A percentile compares a stretch with the other conserved stretches of the same genome.
Evolutionary conservation across 257 asterid genomes (phyloP).

Genomic region (Nicotiana undulata): DNA sequence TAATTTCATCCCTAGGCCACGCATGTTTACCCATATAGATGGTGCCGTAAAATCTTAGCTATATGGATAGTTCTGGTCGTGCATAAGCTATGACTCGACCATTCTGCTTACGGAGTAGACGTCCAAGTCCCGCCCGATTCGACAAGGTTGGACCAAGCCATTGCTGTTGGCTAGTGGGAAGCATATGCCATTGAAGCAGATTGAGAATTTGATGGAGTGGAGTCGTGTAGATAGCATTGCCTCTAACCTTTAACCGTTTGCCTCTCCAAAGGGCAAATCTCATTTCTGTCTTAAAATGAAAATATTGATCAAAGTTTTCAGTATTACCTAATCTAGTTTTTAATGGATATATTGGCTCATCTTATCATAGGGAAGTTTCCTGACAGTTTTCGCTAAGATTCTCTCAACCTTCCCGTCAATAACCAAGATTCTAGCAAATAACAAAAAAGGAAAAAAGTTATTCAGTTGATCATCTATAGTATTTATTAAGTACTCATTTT

Average conservation of each 20-base stretch:
- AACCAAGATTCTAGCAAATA: not conserved
- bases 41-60: not conserved
- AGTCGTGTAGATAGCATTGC: not conserved
- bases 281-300: not conserved
- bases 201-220: too few relatives aligned
- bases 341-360: too few relatives aligned
- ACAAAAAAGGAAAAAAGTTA: not conserved
- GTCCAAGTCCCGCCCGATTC: too few relatives aligned
- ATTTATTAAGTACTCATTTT: too few relatives aligned
- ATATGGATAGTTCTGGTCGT: not conserved
- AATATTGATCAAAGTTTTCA: not conserved
- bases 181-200: too few relatives aligned
- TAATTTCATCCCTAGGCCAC: not conserved
- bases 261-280: not conserved
- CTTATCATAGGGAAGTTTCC: not conserved
- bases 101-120: not conserved
- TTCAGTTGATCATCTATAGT: not conserved
- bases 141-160: too few relatives aligned
- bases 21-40: not conserved
- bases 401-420: not conserved
- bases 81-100: not conserved
- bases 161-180: too few relatives aligned
- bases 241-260: not conserved
- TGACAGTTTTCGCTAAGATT: not conserved
- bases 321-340: not conserved